Base-by-base conservation (phyloP, 1,139 yeast genomes). In the Magnusiomyces tetraspermus region DNA sequence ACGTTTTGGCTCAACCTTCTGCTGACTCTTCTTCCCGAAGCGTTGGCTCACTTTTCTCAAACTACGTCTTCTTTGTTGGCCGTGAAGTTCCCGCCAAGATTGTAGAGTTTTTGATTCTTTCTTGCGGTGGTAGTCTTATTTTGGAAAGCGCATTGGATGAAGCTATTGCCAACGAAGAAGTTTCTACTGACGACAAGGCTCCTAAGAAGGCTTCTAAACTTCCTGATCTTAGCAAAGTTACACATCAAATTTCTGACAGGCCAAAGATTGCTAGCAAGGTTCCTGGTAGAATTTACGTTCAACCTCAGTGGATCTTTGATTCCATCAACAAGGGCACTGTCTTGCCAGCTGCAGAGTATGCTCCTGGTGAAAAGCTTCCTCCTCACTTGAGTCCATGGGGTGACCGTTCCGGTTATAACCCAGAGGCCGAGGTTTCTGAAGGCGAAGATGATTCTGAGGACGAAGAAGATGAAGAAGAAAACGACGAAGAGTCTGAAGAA, bases 311-410 rank as follows among this genome's bases (percentile, higher is more conserved):
- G 98, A 76, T 92, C 49, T 90, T 92, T 69, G 99, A 92, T 68
- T 83, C 87, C 64, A 75, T 94, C 60, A 92, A 92, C 73, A 84
- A 85, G 71, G 79, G 81, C 51, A 76, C 78, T 58, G 76, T 92
- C 58, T 75, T 85, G 54, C 79, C 92, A 40, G 96, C 86, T 26
- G 82, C 83, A 54, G 77, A 76, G 55, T 92, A 92, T 67, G 85
- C 94, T 46, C 96, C 96, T 2, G 98, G 99, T 54, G 97, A 92
- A 71, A 75, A 89, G 10, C 76, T 94, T 58, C 97, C 97, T 48
- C 97, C 98, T 44, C 98, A 92, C 71, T 77, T 94, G 66, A 85
- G 96, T 53, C 99, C 99, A 74, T 92, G 98, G 97, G 97, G 97
- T 61, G 97, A 92, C 72, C 80, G 90, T 53, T 88, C 85, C 62